Evolutionary conservation across 306 rosid species (phyloP).

Genomic region (Medicago ruthenica): DNA sequence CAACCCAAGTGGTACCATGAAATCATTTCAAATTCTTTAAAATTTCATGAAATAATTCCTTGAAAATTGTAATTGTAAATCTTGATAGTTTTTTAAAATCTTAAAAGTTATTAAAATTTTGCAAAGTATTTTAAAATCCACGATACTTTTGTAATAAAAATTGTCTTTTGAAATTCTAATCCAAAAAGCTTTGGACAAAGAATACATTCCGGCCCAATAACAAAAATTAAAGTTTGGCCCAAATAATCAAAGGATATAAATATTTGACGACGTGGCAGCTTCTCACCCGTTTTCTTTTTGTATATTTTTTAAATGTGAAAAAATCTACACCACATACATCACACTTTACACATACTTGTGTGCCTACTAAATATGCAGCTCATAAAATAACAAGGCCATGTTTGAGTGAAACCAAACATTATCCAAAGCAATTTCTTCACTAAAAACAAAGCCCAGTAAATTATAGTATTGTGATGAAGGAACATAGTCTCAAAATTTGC

Average conservation of each 20-base stretch:
- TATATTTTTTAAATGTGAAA: background rate
- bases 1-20: no score
- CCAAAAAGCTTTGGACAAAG: no score
- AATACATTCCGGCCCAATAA: no score
- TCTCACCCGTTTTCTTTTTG: background rate
- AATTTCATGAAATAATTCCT: no score
- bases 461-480: conserved; percentile 38
- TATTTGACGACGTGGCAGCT: background rate
- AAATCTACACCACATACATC: background rate
- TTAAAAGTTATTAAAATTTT: no score
- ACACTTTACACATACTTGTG: background rate
- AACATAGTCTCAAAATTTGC: conserved; percentile 6
- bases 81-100: no score
- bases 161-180: no score
- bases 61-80: no score
- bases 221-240: no score
- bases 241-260: conserved; percentile 24
- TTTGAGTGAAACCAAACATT: background rate
- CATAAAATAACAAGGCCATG: background rate
- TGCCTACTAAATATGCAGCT: background rate
- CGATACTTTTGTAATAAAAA: no score
- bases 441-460: background rate
- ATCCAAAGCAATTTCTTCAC: conserved; percentile 17
- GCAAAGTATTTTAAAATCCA: no score
- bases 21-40: no score